Evolutionary conservation across 257 asterid genomes (phyloP).

Genomic region (Dorcoceras hygrometricum): DNA sequence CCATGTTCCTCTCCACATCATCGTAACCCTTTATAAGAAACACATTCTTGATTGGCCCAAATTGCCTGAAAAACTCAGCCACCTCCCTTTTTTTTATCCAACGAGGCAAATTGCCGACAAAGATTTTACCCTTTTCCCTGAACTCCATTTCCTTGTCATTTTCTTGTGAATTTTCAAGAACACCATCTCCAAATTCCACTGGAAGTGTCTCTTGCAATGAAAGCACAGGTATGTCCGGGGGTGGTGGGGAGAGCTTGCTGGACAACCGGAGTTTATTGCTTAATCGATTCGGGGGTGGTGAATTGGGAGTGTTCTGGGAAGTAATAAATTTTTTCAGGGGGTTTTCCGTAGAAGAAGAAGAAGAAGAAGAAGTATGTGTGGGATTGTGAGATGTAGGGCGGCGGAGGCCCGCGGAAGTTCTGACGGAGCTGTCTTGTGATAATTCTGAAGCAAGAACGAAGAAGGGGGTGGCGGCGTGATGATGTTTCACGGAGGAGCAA

Average conservation of each 20-base stretch:
- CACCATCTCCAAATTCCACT: slow-evolving; percentile 25
- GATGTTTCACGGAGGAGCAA: slow-evolving; percentile 38
- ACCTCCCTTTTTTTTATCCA: slow-evolving; percentile 84
- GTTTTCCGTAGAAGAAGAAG: slow-evolving; percentile 47
- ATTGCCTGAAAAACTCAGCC: slow-evolving; percentile 86
- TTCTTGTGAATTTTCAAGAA: slow-evolving; percentile 33
- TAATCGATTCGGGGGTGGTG: slow-evolving; percentile 42
- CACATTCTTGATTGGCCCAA: slow-evolving; percentile 83
- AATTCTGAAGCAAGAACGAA: slow-evolving; percentile 32
- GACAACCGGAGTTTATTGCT: slow-evolving; percentile 75
- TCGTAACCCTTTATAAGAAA: slow-evolving; percentile 77
- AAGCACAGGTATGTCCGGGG: slow-evolving; percentile 24
- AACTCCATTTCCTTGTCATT: slow-evolving; percentile 39
- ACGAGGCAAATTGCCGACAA: slow-evolving; percentile 85
- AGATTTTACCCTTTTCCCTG: slow-evolving; percentile 81
- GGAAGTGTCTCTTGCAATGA: slow-evolving; percentile 20
- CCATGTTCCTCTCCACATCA: slow-evolving; percentile 82
- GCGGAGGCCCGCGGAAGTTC: slow-evolving; percentile 48
- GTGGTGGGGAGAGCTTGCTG: slow-evolving; percentile 65
- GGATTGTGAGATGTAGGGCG: slow-evolving; percentile 63
- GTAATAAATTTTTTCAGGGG: slow-evolving; percentile 54
- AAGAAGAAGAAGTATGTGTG: slow-evolving; percentile 27
- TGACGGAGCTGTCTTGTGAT: slow-evolving; percentile 34
- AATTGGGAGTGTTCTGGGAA: slow-evolving; percentile 27
- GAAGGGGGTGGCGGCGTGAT: slow-evolving; percentile 26